Evolutionary conservation across 805 yeast genomes (phyloP).

Genomic region (Hanseniaspora taiwanica): DNA sequence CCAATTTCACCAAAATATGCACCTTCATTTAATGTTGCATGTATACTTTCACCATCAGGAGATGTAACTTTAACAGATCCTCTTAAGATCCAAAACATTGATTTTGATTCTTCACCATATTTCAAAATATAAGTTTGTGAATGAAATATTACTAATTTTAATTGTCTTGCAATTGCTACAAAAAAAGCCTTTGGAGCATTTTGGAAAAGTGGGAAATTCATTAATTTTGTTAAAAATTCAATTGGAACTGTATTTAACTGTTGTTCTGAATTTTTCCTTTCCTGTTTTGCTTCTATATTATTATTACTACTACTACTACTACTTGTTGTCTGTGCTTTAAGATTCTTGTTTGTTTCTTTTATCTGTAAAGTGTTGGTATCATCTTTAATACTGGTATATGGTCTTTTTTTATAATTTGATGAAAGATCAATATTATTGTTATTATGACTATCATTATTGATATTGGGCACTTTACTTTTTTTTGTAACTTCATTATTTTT

Average conservation of each 20-base stretch:
- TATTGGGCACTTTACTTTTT: too few relatives aligned
- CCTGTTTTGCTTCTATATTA: not conserved
- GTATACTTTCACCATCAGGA: slow-evolving; percentile 62
- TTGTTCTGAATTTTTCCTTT: not conserved
- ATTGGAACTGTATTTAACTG: slow-evolving; percentile 30
- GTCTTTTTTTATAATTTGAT: too few relatives aligned
- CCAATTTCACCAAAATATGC: slow-evolving; percentile 74
- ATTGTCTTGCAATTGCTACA: slow-evolving; percentile 41
- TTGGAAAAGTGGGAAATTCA: slow-evolving; percentile 50
- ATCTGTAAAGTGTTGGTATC: too few relatives aligned
- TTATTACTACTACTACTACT: not conserved
- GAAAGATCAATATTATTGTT: too few relatives aligned
- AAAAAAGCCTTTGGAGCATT: slow-evolving; percentile 57
- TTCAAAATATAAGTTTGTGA: slow-evolving; percentile 60
- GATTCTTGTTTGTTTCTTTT: too few relatives aligned
- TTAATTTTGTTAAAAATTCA: slow-evolving; percentile 38
- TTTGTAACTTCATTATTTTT: not conserved
- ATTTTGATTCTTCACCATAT: slow-evolving; percentile 57
- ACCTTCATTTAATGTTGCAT: slow-evolving; percentile 58
- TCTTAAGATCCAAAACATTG: slow-evolving; percentile 70
- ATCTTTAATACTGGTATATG: too few relatives aligned
- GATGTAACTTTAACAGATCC: slow-evolving; percentile 69
- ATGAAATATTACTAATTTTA: slow-evolving; percentile 45
- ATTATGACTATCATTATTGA: too few relatives aligned
- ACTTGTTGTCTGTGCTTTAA: not conserved